phyloP scores from a whole-genome alignment of 2,329 filamentous ascomycete species.

The Blastomyces emzantsi region DNA sequence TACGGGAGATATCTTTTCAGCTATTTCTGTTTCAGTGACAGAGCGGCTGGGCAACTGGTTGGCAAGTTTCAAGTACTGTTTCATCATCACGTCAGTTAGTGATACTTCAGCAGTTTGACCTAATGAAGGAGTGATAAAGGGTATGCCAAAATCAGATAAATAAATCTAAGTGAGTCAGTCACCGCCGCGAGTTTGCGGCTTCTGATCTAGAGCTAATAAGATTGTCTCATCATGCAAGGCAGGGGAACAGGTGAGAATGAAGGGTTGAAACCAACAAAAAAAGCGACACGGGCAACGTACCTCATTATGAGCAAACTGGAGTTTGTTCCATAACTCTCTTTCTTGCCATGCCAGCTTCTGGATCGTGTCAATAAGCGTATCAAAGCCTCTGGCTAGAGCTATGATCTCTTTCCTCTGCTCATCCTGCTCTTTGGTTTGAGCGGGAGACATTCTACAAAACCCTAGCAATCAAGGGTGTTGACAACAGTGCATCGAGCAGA shows the following conservation, averaged over 20 bases:
- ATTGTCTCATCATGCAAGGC: conserved; percentile 42
- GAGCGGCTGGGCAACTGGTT: conserved; percentile 24
- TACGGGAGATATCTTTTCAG: conserved; percentile 6
- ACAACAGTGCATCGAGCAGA: neutral
- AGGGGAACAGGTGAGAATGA: neutral
- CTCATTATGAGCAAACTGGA: conserved; percentile 34
- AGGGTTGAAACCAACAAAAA: conserved; percentile 2
- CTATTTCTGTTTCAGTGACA: conserved; percentile 6
- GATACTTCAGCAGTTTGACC: neutral
- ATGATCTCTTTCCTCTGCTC: conserved; percentile 30
- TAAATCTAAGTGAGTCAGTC: conserved; percentile 51
- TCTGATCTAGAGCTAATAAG: conserved; percentile 76
- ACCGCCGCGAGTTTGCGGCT: conserved; percentile 50
- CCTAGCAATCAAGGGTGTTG: neutral
- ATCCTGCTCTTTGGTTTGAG: conserved; percentile 22
- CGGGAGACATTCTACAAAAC: conserved; percentile 25
- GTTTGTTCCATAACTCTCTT: conserved; percentile 29
- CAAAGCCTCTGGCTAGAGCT: conserved; percentile 32
- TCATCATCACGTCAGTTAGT: conserved; percentile 22
- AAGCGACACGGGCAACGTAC: conserved; percentile 23
- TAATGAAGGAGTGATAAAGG: conserved; percentile 15
- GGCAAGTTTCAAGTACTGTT: conserved; percentile 31
- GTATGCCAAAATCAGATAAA: conserved; percentile 43
- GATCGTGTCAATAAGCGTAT: conserved; percentile 35
- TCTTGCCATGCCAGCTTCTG: conserved; percentile 33